Base-by-base conservation (phyloP, 2,329 filamentous ascomycete species). In the Penicillium sp. region DNA sequence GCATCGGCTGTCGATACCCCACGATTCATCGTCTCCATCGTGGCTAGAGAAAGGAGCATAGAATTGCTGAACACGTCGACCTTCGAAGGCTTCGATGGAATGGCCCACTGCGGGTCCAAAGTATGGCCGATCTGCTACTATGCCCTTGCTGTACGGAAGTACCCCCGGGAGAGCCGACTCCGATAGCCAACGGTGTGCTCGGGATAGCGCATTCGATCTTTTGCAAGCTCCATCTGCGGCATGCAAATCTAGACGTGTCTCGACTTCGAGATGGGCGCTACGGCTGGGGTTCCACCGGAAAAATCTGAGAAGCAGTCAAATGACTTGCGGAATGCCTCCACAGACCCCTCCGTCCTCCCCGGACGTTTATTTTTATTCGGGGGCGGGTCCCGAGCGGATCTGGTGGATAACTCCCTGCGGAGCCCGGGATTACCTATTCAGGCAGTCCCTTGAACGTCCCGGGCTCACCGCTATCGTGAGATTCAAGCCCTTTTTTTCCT, bases 81-180 rank as follows among this genome's bases (percentile, higher is more conserved):
- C 45, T 51, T 58, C 51, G 20, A 51, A 46, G 47, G 38, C 46
- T 56, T 58, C 53, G 53, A 58, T 60, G 50, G 50, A 52, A 57
- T 44, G 49, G 43, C 50, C 50, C 51, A 55, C 44, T 48, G 40
- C 50, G 50, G 50, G 42, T 44, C 46, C 46, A 38, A 50, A 48
- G 38, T 54, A 53, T 56, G 44, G 46, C 50, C 42, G 55, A 56
- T 55, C 52, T 53, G 43, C 46, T 55, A 33, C 28, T 30, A 30
- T 28, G 39, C 24, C 53, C 43, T 48, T 53, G 55, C 41, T 56
- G 44, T 39, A 39, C 9, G 16, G 4, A 18, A 39, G 22, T 28
- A 14, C 20, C 20, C 39, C 39, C 9, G 39, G 4, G 27, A 44
- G 20, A 43, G 27, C n/a, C 28, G 13, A 44, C 13, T 33, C 22